A percentile compares a stretch with the other conserved stretches of the same genome.
phyloP scores from a whole-genome alignment of 495 filamentous ascomycete genomes.

The Talaromyces thailandensis region DNA sequence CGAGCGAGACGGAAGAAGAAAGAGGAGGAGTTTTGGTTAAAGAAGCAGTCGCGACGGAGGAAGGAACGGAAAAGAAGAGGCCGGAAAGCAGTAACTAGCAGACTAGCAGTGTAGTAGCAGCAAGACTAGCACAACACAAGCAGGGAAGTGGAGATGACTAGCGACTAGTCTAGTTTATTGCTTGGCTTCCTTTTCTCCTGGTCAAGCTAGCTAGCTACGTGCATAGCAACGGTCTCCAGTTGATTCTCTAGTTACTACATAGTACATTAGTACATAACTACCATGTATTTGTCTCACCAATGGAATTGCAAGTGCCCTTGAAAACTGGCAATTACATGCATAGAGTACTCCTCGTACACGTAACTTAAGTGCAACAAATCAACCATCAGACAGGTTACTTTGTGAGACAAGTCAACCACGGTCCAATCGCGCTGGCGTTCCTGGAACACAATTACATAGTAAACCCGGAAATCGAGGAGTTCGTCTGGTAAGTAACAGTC shows the following conservation, averaged over 20 bases:
- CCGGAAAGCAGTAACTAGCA: neutral
- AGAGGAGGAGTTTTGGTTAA: constrained; percentile 14
- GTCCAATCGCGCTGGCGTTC: neutral
- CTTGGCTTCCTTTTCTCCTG: neutral
- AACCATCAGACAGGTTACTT: neutral
- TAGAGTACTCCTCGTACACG: too few relatives aligned
- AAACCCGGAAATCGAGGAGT: neutral
- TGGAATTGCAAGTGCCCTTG: too few relatives aligned
- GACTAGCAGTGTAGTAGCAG: too few relatives aligned
- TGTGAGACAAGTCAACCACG: neutral
- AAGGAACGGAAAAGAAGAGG: neutral
- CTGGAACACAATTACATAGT: too few relatives aligned
- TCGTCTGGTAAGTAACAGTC: neutral
- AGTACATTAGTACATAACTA: too few relatives aligned
- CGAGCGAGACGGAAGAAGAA: constrained; percentile 14
- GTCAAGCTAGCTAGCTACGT: neutral
- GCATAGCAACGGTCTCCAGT: neutral
- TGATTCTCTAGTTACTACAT: too few relatives aligned
- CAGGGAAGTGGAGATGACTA: neutral
- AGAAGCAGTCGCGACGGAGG: constrained; percentile 6
- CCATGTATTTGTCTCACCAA: too few relatives aligned
- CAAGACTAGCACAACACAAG: neutral
- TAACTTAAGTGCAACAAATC: neutral
- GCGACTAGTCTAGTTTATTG: neutral
- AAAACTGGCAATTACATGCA: too few relatives aligned